Percentiles rank a stretch among this genome's conserved stretches.
Evolutionary conservation across 352 stramenopile genomes (phyloP).

Genomic region (Phytophthora cryptogea): DNA sequence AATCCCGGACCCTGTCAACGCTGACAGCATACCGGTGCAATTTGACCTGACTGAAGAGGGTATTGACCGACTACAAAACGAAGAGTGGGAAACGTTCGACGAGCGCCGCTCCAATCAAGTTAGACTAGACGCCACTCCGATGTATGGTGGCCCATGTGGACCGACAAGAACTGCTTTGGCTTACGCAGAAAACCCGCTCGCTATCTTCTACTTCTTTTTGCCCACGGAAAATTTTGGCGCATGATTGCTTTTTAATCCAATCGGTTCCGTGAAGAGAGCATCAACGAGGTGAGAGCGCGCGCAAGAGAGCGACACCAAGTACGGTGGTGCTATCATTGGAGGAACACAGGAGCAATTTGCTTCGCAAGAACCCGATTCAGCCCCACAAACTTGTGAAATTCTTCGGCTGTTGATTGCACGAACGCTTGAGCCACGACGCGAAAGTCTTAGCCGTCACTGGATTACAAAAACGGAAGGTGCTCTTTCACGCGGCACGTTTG

Average conservation of each 20-base stretch:
- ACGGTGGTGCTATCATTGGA: constrained; percentile 8
- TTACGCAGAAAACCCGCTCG: background rate
- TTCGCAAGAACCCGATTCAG: constrained; percentile 1
- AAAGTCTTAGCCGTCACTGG: constrained; percentile 7
- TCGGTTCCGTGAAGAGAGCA: background rate
- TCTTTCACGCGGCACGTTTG: constrained; percentile 1
- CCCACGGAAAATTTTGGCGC: constrained; percentile 8
- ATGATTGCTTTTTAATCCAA: constrained; percentile 7
- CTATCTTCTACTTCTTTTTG: constrained; percentile 11
- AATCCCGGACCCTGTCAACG: too few relatives aligned
- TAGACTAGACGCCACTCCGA: background rate
- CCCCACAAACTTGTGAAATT: constrained; percentile 6
- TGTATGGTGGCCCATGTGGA: background rate
- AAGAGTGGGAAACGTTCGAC: constrained; percentile 4
- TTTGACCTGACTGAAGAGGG: background rate
- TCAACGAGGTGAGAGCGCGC: constrained; percentile 1
- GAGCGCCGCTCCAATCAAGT: background rate
- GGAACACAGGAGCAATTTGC: constrained; percentile 3
- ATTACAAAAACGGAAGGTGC: constrained; percentile 6
- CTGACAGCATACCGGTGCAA: background rate
- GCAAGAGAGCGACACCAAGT: background rate
- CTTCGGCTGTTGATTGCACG: constrained; percentile 4
- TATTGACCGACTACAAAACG: background rate
- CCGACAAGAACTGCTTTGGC: constrained; percentile 4
- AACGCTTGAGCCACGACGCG: background rate